Conservation (phyloP, 495 filamentous ascomycete genomes). For the Neurospora africana region DNA sequence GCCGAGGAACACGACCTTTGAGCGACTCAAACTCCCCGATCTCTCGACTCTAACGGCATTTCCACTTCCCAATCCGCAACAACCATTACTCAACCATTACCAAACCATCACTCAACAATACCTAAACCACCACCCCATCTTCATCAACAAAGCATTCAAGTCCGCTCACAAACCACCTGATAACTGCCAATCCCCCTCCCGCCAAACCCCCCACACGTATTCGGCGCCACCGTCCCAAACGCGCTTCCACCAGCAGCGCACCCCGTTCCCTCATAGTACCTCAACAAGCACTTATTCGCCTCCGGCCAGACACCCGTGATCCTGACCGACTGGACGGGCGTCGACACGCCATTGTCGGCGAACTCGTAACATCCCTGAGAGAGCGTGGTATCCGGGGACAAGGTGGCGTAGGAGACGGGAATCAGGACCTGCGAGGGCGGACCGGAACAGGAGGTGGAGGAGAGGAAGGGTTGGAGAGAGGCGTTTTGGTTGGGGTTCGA, state of each 20-base stretch:
- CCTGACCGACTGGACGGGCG: background rate
- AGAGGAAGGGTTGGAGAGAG: background rate
- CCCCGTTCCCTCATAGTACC: background rate
- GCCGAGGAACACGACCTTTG: background rate
- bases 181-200: background rate
- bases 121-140: background rate
- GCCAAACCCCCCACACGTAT: background rate
- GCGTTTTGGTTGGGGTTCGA: background rate
- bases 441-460: background rate
- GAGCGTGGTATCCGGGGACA: background rate
- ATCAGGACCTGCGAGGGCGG: background rate
- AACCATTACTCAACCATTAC: background rate
- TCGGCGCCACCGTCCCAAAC: background rate
- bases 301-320: background rate
- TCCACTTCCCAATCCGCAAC: background rate
- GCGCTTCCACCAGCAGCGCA: background rate
- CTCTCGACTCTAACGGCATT: background rate
- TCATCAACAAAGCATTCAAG: no score
- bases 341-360: background rate
- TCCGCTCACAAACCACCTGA: background rate
- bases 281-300: background rate
- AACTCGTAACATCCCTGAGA: background rate
- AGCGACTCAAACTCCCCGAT: background rate
- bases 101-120: no score
- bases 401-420: background rate